These are phyloP conservation scores for Penicillium italicum DNA, from an alignment of 2,329 filamentous ascomycete genomes.

Conservation along the genomic window DNA sequence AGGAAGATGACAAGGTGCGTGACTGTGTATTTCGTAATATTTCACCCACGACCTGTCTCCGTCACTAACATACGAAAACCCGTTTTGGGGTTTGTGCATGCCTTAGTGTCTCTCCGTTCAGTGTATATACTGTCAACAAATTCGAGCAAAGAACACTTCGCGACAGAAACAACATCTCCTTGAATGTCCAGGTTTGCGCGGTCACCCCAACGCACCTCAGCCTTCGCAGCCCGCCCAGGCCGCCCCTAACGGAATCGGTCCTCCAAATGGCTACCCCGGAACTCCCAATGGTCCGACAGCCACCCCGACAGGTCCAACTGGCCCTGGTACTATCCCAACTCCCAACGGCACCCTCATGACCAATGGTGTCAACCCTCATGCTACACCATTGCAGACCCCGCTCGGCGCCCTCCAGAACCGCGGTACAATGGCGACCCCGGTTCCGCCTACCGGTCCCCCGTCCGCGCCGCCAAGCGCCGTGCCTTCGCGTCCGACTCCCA, in stretches of 20 bases:
- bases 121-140: conserved; percentile 53
- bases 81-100: conserved; percentile 17
- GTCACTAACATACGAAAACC: conserved; percentile 37
- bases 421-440: conserved; percentile 40
- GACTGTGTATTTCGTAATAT: conserved; percentile 43
- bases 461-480: conserved; percentile 32
- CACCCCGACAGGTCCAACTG: conserved; percentile 33
- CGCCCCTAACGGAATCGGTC: conserved; percentile 40
- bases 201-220: conserved; percentile 44
- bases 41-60: conserved; percentile 24
- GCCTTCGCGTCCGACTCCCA: conserved; percentile 37
- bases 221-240: conserved; percentile 39
- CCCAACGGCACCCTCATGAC: conserved; percentile 44
- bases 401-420: conserved; percentile 41
- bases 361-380: conserved; percentile 44
- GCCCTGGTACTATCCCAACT: conserved; percentile 37
- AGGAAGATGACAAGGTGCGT: conserved; percentile 51
- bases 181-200: conserved; percentile 48
- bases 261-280: conserved; percentile 43
- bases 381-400: conserved; percentile 43
- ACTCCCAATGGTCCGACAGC: conserved; percentile 40
- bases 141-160: conserved; percentile 52
- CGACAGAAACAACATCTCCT: conserved; percentile 52
- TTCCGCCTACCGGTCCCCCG: conserved; percentile 29
- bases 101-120: conserved; percentile 50